Percentiles rank a stretch among this genome's conserved stretches.
These are phyloP conservation scores for Jaapia argillacea DNA, from an alignment of 768 basidiomycete species.

Conservation along the genomic window DNA sequence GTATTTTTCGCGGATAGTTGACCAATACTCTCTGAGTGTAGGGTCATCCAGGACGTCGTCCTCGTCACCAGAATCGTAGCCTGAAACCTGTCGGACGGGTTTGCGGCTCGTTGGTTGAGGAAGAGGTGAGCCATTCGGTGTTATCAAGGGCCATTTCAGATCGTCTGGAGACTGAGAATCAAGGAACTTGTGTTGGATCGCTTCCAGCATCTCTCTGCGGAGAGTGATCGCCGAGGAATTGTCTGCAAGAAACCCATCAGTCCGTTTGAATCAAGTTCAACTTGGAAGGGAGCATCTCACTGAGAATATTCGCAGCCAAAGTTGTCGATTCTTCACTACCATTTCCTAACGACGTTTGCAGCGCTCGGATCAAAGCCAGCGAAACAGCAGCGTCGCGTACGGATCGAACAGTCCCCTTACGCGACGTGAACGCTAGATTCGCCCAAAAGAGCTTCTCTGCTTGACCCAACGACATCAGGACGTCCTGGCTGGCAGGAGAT, in stretches of 20 bases:
- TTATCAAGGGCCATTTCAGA: conserved; percentile 60
- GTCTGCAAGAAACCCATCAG: conserved; percentile 35
- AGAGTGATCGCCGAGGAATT: conserved; percentile 67
- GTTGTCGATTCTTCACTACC: conserved; percentile 35
- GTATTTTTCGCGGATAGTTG: conserved; percentile 44
- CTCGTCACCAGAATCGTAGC: conserved; percentile 26
- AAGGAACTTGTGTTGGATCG: conserved; percentile 62
- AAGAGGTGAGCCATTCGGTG: conserved; percentile 31
- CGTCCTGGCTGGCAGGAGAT: conserved; percentile 43
- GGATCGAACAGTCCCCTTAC: conserved; percentile 54
- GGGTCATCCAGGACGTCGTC: conserved; percentile 18
- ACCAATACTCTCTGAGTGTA: conserved; percentile 53
- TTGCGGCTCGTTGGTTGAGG: conserved; percentile 17
- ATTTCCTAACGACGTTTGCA: conserved; percentile 76
- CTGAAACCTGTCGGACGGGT: conserved; percentile 15
- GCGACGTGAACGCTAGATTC: conserved; percentile 43
- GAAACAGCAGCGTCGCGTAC: conserved; percentile 70
- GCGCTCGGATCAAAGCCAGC: conserved; percentile 57
- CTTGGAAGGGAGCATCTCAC: conserved; percentile 24
- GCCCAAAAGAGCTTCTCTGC: conserved; percentile 67
- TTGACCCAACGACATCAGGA: conserved; percentile 46
- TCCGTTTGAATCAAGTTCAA: not conserved
- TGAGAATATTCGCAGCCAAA: conserved; percentile 54
- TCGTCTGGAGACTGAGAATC: conserved; percentile 41
- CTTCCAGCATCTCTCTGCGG: conserved; percentile 79